Conservation (phyloP, 164 flowering plant species). For the Vitis riparia region DNA sequence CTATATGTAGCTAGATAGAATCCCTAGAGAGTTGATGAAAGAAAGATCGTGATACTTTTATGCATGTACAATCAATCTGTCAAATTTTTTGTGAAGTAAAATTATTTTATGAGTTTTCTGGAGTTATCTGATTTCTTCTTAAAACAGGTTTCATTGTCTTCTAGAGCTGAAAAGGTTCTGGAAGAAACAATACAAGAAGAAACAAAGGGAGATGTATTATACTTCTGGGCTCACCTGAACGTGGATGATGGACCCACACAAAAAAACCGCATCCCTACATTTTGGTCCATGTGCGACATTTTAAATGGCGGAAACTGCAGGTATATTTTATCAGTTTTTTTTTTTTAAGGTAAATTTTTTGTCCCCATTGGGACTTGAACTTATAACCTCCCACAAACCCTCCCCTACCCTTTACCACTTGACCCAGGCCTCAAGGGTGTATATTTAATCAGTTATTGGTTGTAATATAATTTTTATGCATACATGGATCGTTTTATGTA, state of each 20-base stretch:
- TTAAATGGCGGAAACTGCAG: constrained; percentile 89
- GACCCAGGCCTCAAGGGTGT: too few relatives aligned
- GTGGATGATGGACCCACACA: constrained; percentile 39
- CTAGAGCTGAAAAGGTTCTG: constrained; percentile 64
- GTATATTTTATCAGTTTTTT: constrained; percentile 24
- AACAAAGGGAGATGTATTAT: constrained; percentile 71
- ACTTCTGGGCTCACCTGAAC: constrained; percentile 76
- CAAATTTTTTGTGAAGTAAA: background rate
- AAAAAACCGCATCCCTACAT: constrained; percentile 45
- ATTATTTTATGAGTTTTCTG: too few relatives aligned
- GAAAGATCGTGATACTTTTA: too few relatives aligned
- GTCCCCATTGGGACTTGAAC: background rate
- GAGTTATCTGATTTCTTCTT: background rate
- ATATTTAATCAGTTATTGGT: too few relatives aligned
- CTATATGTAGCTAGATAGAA: too few relatives aligned
- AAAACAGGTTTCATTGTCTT: constrained; percentile 72
- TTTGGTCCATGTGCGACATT: constrained; percentile 94
- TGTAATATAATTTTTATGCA: too few relatives aligned
- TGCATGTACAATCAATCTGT: too few relatives aligned
- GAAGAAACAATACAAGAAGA: constrained; percentile 62
- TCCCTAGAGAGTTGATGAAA: too few relatives aligned
- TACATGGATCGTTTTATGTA: too few relatives aligned
- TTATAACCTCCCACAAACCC: too few relatives aligned
- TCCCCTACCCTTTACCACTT: too few relatives aligned
- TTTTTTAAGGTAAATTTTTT: background rate